A percentile compares a stretch with the other conserved stretches of the same genome.
Conservation (phyloP, 2,329 filamentous ascomycete genomes). For the Parascedosporium putredinis region DNA sequence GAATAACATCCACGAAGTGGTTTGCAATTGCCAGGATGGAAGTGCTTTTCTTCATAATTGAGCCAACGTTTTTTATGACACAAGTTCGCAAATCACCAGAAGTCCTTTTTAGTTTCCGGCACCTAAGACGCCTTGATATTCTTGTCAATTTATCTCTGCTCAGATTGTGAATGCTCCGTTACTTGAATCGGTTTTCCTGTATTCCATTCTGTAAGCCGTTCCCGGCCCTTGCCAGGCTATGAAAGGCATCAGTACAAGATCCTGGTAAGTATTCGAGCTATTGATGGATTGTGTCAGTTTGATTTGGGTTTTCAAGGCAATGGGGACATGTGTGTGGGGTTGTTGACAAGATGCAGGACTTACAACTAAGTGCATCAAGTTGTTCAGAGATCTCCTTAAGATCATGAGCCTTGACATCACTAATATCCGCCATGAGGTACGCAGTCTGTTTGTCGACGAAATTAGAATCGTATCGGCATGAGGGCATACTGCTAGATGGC, state of each 20-base stretch:
- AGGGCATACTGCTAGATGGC: background rate
- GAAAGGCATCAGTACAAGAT: constrained; percentile 29
- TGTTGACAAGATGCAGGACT: constrained; percentile 24
- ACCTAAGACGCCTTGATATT: too few species aligned
- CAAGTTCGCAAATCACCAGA: too few species aligned
- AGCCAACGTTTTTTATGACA: too few species aligned
- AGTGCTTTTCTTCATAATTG: too few species aligned
- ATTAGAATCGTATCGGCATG: background rate
- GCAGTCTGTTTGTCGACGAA: constrained; percentile 48
- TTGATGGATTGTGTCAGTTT: background rate
- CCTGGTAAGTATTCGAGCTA: constrained; percentile 36
- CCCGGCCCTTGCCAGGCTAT: background rate
- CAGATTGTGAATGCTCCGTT: too few species aligned
- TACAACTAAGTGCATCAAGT: constrained; percentile 72
- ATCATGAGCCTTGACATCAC: constrained; percentile 67
- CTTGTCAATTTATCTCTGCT: too few species aligned
- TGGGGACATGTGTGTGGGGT: too few species aligned
- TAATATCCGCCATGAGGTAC: constrained; percentile 97
- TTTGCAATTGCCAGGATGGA: too few species aligned
- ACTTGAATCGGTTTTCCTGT: too few species aligned
- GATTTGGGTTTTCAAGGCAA: background rate
- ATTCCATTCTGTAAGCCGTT: too few species aligned
- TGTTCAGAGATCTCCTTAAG: constrained; percentile 79
- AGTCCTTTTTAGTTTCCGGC: too few species aligned
- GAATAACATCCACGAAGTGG: too few species aligned